Base-by-base conservation (phyloP, 768 basidiomycete genomes). In the Termitomyces sp. region DNA sequence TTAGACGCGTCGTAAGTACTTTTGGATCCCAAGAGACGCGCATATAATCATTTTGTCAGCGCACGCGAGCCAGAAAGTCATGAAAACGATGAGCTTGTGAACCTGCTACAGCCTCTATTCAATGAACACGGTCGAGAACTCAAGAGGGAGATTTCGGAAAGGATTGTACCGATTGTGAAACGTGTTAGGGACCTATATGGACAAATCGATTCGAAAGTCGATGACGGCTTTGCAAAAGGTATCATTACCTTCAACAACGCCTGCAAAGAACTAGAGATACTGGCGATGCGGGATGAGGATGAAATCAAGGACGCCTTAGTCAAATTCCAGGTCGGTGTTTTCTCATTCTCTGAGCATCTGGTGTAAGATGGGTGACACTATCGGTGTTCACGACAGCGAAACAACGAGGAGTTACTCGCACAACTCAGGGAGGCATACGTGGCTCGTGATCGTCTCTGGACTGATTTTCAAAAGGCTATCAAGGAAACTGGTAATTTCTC, bases 201-300 rank as follows among this genome's bases (percentile, higher is more conserved):
- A 51, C 49, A 64, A 61, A 62, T 80, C 23, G 68, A 74, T 34
- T 66, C 70, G 3, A 67, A 71, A 43, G 70, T 77, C 35, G 79
- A 80, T 63, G 56, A 62, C 12, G 59, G 60, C 1, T 77, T 70
- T 55, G 69, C 66, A 0, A 70, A 69, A 52, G 84, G 81, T 7
- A 65, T 87, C 35, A 66, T 81, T 11, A 66, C 70, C 6, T 81
- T 87, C 68, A 79, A 86, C 64, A 74, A 76, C 17, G 79, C 76
- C 21, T 79, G 82, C 66, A 82, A 80, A 63, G 72, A 71, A 11
- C 68, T 79, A 48, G 88, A 89, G 64, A 62, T 66, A 0, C 63
- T 75, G 17, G 68, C 71, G 16, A 70, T 79, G 30, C 70, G 68
- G 34, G 78, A 81, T 57, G 70, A 81, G 56, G 71, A 76, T 54